Evolutionary conservation across 148 eudicot genomes (phyloP), one percentile per base, ranked within the genome.

Genomic region (Simmondsia chinensis): DNA sequence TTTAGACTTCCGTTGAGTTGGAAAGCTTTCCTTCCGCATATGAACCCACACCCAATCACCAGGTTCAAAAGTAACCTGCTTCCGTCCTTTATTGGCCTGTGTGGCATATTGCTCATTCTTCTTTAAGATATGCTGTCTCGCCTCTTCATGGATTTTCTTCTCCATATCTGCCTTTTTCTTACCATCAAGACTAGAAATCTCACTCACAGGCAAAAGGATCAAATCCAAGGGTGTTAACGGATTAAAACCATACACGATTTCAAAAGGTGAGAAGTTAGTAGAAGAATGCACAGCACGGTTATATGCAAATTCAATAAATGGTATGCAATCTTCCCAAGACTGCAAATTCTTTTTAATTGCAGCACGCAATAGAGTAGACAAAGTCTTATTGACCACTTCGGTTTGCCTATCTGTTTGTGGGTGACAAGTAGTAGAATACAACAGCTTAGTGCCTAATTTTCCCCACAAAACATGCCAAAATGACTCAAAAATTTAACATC

Each of bases 221-320:
- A 50, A 47, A 30, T 47, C 52, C 38, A 47, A 47, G 9, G 29
- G 38, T 4, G 43, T 35, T 7, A 12, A 9, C 9, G 43, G 43
- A 36, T 50, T 50, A 17, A 51, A 38, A 12, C 45, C 23, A 37
- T 26, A 15, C 5, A 39, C 45, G 5, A 45, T 45, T 9, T 45
- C 34, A 45, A 45, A 45, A 19, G 34, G 34, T 2, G 34, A 45
- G 30, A 26, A 45, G 3, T 13, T 9, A n/a, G 50, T 45, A 12
- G 50, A 7, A 27, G 50, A 45, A 45, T 45, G 50, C 6, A 26
- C 16, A 27, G n/a, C n/a, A n/a, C n/a, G n/a, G n/a, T n/a, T n/a
- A n/a, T n/a, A n/a, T n/a, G n/a, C n/a, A n/a, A n/a, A n/a, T n/a
- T n/a, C n/a, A n/a, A n/a, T n/a, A n/a, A n/a, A n/a, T n/a, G n/a